Evolutionary conservation across 371 early-diverging fungal genomes (phyloP).

Genomic region (Smittium culicis): DNA sequence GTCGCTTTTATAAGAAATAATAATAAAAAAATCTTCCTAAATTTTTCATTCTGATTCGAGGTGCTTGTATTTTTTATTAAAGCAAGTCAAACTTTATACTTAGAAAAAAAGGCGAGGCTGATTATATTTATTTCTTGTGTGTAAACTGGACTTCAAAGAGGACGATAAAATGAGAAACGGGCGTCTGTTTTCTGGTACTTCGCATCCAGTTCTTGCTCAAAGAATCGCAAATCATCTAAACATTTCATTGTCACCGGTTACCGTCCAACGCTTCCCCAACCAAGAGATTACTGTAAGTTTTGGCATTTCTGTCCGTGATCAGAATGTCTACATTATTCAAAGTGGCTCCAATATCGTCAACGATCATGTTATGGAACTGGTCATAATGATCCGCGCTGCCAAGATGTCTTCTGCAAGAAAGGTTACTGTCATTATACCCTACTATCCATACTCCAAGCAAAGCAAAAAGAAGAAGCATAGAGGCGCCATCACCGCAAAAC

Average conservation of each 20-base stretch:
- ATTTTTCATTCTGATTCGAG: no score
- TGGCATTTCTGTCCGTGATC: constrained; percentile 82
- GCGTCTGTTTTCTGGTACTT: constrained; percentile 84
- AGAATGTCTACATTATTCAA: constrained; percentile 95
- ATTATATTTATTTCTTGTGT: no score
- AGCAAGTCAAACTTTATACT: no score
- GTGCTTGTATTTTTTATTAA: no score
- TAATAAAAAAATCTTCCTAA: no score
- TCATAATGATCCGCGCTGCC: constrained; percentile 92
- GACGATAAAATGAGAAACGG: constrained; percentile 55
- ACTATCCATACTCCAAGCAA: constrained; percentile 94
- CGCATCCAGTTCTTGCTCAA: constrained; percentile 78
- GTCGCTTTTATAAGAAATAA: no score
- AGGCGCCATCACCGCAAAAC: constrained; percentile 87
- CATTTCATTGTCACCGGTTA: constrained; percentile 56
- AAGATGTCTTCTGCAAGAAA: constrained; percentile 77
- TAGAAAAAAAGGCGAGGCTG: no score
- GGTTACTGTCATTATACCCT: constrained; percentile 81
- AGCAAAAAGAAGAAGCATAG: constrained; percentile 90
- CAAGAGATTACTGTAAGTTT: constrained; percentile 58
- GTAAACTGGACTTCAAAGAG: no score
- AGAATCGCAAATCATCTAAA: constrained; percentile 69
- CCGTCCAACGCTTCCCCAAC: constrained; percentile 59
- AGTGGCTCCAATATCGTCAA: constrained; percentile 78
- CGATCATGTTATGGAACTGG: constrained; percentile 90